Evolutionary conservation across 768 basidiomycete species (phyloP).

Genomic region (Kwoniella pini): DNA sequence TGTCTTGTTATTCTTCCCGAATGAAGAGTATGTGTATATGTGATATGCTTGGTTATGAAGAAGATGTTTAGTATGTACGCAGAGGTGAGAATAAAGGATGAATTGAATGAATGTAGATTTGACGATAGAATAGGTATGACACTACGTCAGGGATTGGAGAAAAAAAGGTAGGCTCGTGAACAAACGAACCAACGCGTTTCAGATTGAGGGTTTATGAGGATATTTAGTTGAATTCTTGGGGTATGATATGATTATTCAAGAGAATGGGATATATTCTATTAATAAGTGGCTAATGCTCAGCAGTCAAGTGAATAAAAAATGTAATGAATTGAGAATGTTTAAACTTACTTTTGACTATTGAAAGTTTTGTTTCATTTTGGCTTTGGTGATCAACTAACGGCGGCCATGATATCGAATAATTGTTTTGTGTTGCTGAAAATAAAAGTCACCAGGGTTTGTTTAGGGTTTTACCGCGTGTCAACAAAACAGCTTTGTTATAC

Average conservation of each 20-base stretch:
- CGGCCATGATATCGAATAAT: neutral
- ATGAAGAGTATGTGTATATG: neutral
- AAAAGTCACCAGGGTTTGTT: neutral
- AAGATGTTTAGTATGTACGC: neutral
- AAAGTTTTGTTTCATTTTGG: neutral
- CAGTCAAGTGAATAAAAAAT: no score
- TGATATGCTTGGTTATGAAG: neutral
- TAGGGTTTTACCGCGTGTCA: constrained; percentile 2
- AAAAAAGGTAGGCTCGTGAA: constrained; percentile 11
- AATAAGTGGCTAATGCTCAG: no score
- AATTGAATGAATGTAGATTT: neutral
- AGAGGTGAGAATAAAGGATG: neutral
- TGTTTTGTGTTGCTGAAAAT: neutral
- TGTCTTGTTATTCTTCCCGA: neutral
- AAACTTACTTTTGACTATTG: neutral
- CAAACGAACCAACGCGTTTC: constrained; percentile 3
- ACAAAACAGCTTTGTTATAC: neutral
- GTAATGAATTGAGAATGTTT: neutral
- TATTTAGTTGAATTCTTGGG: neutral
- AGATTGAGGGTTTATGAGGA: neutral
- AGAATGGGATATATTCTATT: no score
- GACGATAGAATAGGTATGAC: neutral
- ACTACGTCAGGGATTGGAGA: constrained; percentile 5
- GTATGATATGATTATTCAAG: neutral
- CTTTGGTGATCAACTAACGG: neutral